Evolutionary conservation across 225 moss, liverwort and hornwort genomes (phyloP), one percentile per base, ranked within the genome.

Genomic region (Thuidium tamariscinum): DNA sequence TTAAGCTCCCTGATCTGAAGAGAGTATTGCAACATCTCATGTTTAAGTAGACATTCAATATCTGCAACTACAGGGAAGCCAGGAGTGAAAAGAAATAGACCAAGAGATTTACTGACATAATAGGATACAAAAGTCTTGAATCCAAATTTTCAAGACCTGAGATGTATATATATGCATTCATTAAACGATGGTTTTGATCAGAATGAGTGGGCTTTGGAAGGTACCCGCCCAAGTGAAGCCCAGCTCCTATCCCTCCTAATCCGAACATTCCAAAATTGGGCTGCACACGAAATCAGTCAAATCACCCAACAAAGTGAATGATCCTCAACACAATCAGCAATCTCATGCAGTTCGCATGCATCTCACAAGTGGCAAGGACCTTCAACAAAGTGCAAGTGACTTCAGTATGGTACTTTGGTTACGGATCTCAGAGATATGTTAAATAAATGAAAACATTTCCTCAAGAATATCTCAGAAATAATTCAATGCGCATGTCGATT

Each of bases 161-260:
- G 22, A 37, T 67, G 27, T 29, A 37, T n/a, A n/a, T 22, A n/a
- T 27, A 37, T 22, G 44, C 29, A 37, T 56, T 34, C 48, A 66
- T 68, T 3, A 9, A 44, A 68, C 21, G 29, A 29, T 46, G 36
- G 16, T 37, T 69, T 68, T 69, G 69, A 80, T 74, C 20, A 32
- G 5, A 42, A 27, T 41, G 19, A 59, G n/a, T 25, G 19, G 32
- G 56, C 56, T 20, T 77, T 46, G 60, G 68, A 87, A 52, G 52
- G 26, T 46, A 91, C 93, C 89, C 82, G 49, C 93, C 93, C 76
- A 93, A 65, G 63, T 91, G 93, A 84, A 93, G 70, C 36, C 93
- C 93, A 63, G 93, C 93, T 81, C 91, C 87, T n/a, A 93, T 79
- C 61, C 91, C 93, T 87, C 93, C 93, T 37, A 93, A 89, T 71